Percentiles rank a stretch among this genome's conserved stretches.
phyloP scores from a whole-genome alignment of 2,329 filamentous ascomycete genomes.

The Xylariaceae sp. region DNA sequence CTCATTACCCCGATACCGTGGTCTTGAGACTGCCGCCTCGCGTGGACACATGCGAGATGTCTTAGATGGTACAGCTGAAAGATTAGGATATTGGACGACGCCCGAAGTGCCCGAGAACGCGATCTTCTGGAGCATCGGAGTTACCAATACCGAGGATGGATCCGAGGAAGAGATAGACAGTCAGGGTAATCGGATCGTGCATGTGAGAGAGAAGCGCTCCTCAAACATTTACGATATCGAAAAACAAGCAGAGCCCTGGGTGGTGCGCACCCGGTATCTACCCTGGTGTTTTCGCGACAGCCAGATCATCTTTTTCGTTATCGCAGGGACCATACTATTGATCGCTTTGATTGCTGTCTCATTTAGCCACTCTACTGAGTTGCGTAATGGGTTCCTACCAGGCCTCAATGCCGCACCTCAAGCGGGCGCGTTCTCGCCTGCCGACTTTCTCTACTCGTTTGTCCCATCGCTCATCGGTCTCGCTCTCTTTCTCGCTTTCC shows the following conservation, averaged over 20 bases:
- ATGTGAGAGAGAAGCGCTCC: conserved; percentile 25
- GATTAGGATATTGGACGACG: conserved; percentile 83
- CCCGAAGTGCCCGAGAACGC: conserved; percentile 56
- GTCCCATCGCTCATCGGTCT: conserved; percentile 65
- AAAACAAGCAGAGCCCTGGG: conserved; percentile 47
- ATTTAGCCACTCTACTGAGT: conserved; percentile 65
- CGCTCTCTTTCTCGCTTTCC: conserved; percentile 62
- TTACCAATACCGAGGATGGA: conserved; percentile 24
- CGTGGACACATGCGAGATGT: conserved; percentile 50
- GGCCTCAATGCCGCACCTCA: conserved; percentile 58
- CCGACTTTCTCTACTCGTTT: conserved; percentile 84
- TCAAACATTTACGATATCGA: conserved; percentile 37
- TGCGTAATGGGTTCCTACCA: conserved; percentile 69
- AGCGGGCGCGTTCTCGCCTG: conserved; percentile 68
- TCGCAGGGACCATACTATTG: conserved; percentile 58
- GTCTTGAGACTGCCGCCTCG: conserved; percentile 58
- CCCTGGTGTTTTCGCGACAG: conserved; percentile 71
- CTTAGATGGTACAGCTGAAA: conserved; percentile 58
- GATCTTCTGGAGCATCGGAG: conserved; percentile 60
- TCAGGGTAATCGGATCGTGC: conserved; percentile 25
- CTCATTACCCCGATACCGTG: conserved; percentile 66
- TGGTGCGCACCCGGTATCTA: conserved; percentile 62
- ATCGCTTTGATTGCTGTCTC: conserved; percentile 72
- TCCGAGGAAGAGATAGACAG: conserved; percentile 23
- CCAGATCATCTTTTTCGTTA: conserved; percentile 61